Evolutionary conservation across 768 basidiomycete species (phyloP).

Genomic region (Chalciporus piperatus): DNA sequence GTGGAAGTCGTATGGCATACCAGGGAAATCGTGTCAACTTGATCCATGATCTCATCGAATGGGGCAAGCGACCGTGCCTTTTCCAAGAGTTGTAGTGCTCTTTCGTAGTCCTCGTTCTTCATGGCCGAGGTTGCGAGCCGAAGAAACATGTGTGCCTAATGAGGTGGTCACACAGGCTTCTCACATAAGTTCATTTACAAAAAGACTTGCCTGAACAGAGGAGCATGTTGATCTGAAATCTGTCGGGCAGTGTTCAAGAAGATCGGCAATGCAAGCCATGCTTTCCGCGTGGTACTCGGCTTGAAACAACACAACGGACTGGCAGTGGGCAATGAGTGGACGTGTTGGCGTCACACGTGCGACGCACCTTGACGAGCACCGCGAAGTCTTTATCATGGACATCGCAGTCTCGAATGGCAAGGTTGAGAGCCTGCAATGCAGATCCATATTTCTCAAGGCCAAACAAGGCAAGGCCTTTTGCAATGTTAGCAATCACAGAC

Average conservation of each 20-base stretch:
- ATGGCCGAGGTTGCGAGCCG: constrained; percentile 2
- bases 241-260: constrained; percentile 2
- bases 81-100: background rate
- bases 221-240: constrained; percentile 1
- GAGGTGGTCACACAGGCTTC: background rate
- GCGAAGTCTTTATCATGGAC: constrained; percentile 1
- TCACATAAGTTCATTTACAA: background rate
- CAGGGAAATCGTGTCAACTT: background rate
- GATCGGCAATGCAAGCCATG: constrained; percentile 8
- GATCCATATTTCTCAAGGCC: constrained; percentile 6
- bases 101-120: background rate
- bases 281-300: constrained; percentile 9
- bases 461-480: constrained; percentile 9
- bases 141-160: constrained; percentile 8
- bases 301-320: constrained; percentile 10
- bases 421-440: constrained; percentile 2
- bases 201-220: constrained; percentile 6
- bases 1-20: background rate
- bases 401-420: constrained; percentile 10
- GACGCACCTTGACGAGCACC: constrained; percentile 2
- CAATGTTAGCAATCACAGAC: constrained; percentile 6
- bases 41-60: background rate
- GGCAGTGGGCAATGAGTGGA: background rate
- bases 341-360: no score
- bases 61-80: constrained; percentile 4